Conservation (phyloP, 805 yeast species). For the Candida orba region DNA sequence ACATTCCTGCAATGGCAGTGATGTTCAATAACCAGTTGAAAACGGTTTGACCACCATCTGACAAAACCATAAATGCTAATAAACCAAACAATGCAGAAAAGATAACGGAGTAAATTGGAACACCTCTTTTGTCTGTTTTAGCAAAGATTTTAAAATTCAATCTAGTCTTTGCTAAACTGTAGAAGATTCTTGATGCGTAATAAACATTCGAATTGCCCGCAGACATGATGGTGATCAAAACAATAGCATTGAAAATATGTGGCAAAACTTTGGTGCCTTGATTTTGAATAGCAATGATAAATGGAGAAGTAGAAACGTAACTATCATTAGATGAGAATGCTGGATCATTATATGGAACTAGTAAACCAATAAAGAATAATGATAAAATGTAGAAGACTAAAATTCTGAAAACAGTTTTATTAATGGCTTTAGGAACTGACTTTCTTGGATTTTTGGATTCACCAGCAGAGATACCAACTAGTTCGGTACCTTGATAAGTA, state of each 20-base stretch:
- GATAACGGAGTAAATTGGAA: slow-evolving; percentile 52
- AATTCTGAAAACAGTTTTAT: slow-evolving; percentile 60
- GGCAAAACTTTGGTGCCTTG: slow-evolving; percentile 63
- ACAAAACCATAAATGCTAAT: slow-evolving; percentile 49
- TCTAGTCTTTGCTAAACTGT: slow-evolving; percentile 56
- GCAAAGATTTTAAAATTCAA: slow-evolving; percentile 38
- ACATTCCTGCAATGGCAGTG: slow-evolving; percentile 71
- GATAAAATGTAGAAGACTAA: slow-evolving; percentile 57
- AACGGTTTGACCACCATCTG: slow-evolving; percentile 46
- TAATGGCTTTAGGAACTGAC: slow-evolving; percentile 65
- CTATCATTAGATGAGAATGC: slow-evolving; percentile 33
- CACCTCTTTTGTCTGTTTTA: slow-evolving; percentile 48
- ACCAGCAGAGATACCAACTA: slow-evolving; percentile 70
- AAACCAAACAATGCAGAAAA: slow-evolving; percentile 56
- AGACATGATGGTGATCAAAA: slow-evolving; percentile 59
- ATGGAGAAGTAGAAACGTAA: slow-evolving; percentile 57
- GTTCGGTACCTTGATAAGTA: slow-evolving; percentile 75
- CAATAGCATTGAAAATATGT: slow-evolving; percentile 65
- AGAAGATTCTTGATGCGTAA: slow-evolving; percentile 62
- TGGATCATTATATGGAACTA: slow-evolving; percentile 30
- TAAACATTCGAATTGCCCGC: slow-evolving; percentile 75
- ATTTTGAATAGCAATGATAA: slow-evolving; percentile 62
- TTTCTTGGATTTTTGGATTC: slow-evolving; percentile 66
- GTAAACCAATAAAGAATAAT: slow-evolving; percentile 59
- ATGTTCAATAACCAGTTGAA: slow-evolving; percentile 70